A percentile compares a stretch with the other conserved stretches of the same genome.
These are phyloP conservation scores for Pinus tabuliformis DNA, from an alignment of 75 land plant species.

Conservation along the genomic window DNA sequence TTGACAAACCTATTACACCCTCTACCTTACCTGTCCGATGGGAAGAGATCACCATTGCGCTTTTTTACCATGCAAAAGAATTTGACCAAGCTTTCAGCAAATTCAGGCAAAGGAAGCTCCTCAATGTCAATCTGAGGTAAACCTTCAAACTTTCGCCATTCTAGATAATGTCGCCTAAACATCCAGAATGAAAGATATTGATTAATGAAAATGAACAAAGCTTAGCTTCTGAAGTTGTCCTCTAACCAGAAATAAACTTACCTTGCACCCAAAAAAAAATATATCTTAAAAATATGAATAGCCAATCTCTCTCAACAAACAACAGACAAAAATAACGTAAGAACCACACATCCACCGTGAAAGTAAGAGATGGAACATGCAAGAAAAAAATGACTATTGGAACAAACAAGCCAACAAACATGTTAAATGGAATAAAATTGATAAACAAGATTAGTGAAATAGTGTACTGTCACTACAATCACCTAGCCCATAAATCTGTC, in stretches of 20 bases:
- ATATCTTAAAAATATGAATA: neutral
- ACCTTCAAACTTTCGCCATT: constrained; percentile 17
- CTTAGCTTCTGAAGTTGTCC: neutral
- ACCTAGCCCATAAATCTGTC: constrained; percentile 18
- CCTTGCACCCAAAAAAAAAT: neutral
- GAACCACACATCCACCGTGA: neutral
- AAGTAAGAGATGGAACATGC: neutral
- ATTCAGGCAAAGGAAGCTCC: constrained; percentile 16
- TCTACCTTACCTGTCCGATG: constrained; percentile 19
- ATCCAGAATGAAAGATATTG: neutral
- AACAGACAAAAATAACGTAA: neutral
- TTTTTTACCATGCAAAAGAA: constrained; percentile 27
- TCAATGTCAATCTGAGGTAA: constrained; percentile 24
- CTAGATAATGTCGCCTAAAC: constrained; percentile 21
- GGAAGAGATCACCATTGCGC: constrained; percentile 22
- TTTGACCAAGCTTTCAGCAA: constrained; percentile 22
- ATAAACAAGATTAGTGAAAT: neutral
- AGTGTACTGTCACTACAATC: neutral
- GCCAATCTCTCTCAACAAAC: neutral
- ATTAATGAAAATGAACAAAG: neutral
- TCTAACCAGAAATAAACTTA: neutral
- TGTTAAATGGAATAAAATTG: neutral
- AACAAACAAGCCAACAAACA: neutral
- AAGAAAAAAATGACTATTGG: neutral
- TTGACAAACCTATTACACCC: neutral